Percentiles rank a stretch among this genome's conserved stretches.
Conservation (phyloP, 2,329 filamentous ascomycete species). For the Rhexocercosporidium sp. region DNA sequence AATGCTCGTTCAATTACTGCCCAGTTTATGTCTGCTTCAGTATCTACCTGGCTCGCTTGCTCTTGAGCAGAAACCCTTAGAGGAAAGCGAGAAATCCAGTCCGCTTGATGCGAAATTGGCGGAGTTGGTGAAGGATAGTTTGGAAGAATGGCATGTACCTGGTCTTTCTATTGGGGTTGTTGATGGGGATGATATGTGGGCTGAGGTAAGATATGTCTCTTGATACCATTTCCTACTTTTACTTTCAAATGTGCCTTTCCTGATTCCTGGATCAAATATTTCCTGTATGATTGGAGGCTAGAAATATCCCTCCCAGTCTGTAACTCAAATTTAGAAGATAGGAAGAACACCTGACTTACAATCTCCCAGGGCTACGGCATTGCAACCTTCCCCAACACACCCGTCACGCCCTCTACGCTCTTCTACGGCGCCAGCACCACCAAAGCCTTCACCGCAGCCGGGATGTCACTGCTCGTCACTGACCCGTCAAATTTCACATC, state of each 20-base stretch:
- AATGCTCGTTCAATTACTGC: background rate
- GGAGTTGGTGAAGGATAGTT: background rate
- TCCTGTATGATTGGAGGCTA: too few relatives aligned
- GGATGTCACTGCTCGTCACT: conserved; percentile 55
- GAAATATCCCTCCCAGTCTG: too few relatives aligned
- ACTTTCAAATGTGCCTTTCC: background rate
- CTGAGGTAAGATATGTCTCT: conserved; percentile 44
- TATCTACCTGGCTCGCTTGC: background rate
- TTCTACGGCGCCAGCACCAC: conserved; percentile 62
- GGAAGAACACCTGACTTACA: background rate
- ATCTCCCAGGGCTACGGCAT: conserved; percentile 46
- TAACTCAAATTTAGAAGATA: too few relatives aligned
- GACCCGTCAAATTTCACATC: conserved; percentile 46
- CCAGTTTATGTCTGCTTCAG: background rate
- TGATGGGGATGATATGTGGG: conserved; percentile 49
- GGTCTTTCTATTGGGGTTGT: conserved; percentile 55
- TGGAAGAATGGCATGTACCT: conserved; percentile 51
- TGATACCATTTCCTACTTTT: background rate
- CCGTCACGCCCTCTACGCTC: conserved; percentile 53
- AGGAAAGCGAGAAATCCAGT: conserved; percentile 1
- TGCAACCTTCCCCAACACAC: conserved; percentile 44
- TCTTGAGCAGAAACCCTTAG: conserved; percentile 19
- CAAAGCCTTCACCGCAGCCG: conserved; percentile 59
- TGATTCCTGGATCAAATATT: background rate
- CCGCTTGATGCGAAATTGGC: conserved; percentile 6